phyloP scores from a whole-genome alignment of 192 early-diverging fungal genomes.

The Borealophlyctis nickersoniae region DNA sequence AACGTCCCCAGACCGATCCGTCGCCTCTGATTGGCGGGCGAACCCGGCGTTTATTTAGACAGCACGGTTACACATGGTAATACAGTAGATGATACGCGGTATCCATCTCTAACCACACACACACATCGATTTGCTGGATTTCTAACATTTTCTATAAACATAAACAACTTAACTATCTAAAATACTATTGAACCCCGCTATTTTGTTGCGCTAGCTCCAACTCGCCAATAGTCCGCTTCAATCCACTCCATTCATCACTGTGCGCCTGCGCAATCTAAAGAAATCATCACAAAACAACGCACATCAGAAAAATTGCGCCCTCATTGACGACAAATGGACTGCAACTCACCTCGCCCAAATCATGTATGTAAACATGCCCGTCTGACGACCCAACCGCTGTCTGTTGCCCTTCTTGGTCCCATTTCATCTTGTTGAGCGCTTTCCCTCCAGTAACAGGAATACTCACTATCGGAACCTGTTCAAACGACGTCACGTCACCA shows the following conservation, averaged over 20 bases:
- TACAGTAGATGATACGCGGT: too few relatives aligned
- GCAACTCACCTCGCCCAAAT: conserved; percentile 79
- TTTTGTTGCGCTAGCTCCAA: too few relatives aligned
- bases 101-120: too few relatives aligned
- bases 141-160: too few relatives aligned
- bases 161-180: too few relatives aligned
- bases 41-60: too few relatives aligned
- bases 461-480: conserved; percentile 67
- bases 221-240: conserved; percentile 26
- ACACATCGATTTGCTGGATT: too few relatives aligned
- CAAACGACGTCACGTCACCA: conserved; percentile 7
- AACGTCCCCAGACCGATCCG: too few relatives aligned
- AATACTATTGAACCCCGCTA: too few relatives aligned
- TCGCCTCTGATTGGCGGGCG: too few relatives aligned
- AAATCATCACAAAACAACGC: not conserved
- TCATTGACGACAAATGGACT: not conserved
- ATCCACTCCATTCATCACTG: conserved; percentile 26
- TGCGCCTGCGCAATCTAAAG: conserved; percentile 20
- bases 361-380: conserved; percentile 82
- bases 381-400: conserved; percentile 81
- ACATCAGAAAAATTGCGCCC: not conserved
- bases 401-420: conserved; percentile 85
- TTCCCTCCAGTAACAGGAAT: conserved; percentile 57
- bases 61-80: too few relatives aligned
- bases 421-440: conserved; percentile 90